Percentiles rank a stretch among this genome's conserved stretches.
phyloP scores from a whole-genome alignment of 495 filamentous ascomycete species.

The Delitschia confertaspora region DNA sequence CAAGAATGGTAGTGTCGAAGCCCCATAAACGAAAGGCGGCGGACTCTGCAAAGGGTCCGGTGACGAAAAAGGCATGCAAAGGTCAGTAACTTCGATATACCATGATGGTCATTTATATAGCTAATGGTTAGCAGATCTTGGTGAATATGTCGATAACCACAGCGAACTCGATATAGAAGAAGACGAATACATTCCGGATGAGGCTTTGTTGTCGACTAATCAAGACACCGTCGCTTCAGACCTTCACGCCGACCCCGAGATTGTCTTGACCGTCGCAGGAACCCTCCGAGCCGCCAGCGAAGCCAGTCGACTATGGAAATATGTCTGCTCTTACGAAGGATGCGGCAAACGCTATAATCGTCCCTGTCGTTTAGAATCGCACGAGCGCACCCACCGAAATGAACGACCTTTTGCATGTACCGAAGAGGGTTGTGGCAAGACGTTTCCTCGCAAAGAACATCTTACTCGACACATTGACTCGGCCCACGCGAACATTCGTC shows the following conservation, averaged over 20 bases:
- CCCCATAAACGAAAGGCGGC: neutral
- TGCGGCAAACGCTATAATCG: slow-evolving; percentile 83
- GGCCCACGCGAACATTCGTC: slow-evolving; percentile 57
- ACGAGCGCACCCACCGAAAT: slow-evolving; percentile 70
- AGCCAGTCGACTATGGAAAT: slow-evolving; percentile 45
- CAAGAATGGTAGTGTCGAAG: neutral
- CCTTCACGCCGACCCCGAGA: neutral
- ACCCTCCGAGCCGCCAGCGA: slow-evolving; percentile 11
- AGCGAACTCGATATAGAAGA: neutral
- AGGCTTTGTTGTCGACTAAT: no score
- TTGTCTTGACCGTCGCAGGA: slow-evolving; percentile 37
- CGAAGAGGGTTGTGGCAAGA: slow-evolving; percentile 62
- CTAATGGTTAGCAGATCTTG: neutral
- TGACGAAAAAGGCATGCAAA: neutral
- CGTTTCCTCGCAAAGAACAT: slow-evolving; percentile 73
- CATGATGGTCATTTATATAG: neutral
- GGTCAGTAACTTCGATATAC: neutral
- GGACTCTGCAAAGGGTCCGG: neutral
- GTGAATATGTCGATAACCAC: neutral
- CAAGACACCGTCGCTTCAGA: neutral
- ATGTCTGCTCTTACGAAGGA: slow-evolving; percentile 56
- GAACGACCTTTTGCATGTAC: slow-evolving; percentile 66
- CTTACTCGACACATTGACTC: slow-evolving; percentile 74
- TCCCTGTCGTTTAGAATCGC: slow-evolving; percentile 66
- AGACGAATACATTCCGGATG: no score